Conservation (phyloP, 306 rosid genomes). For the Luffa aegyptiaca region DNA sequence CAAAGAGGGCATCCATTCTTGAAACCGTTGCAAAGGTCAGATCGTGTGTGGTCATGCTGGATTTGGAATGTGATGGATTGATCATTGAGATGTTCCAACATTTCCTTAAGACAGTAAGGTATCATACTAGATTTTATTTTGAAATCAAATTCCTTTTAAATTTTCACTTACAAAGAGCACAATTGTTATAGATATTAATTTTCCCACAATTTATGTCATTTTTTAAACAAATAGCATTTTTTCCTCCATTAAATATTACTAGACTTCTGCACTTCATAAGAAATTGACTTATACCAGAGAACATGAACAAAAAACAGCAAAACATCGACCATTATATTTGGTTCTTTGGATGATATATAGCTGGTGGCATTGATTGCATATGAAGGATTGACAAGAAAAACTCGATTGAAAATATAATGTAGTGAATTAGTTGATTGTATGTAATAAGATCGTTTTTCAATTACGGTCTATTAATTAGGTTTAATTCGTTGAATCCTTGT, state of each 20-base stretch:
- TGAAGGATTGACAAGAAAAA: not conserved
- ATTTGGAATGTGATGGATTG: slow-evolving; percentile 80
- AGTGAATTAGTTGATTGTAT: not conserved
- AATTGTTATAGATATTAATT: not conserved
- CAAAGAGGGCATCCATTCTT: slow-evolving; percentile 60
- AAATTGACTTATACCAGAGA: not conserved
- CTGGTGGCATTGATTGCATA: not conserved
- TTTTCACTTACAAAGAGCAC: not conserved
- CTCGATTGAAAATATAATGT: not conserved
- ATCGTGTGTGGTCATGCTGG: slow-evolving; percentile 91
- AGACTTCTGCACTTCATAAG: not conserved
- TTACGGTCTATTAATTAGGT: not conserved
- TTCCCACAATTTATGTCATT: not conserved
- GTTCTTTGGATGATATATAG: not conserved
- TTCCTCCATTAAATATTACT: not conserved
- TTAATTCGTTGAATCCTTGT: not conserved
- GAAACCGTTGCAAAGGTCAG: slow-evolving; percentile 93
- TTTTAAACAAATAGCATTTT: not conserved
- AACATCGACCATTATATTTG: not conserved
- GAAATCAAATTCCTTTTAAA: not conserved
- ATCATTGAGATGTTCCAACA: slow-evolving; percentile 86
- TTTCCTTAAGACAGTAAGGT: slow-evolving; percentile 74
- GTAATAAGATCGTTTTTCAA: not conserved
- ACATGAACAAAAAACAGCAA: not conserved
- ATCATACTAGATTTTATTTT: slow-evolving; percentile 7